phyloP scores from a whole-genome alignment of 2,329 filamentous ascomycete genomes.

The Aureobasidium zeae region DNA sequence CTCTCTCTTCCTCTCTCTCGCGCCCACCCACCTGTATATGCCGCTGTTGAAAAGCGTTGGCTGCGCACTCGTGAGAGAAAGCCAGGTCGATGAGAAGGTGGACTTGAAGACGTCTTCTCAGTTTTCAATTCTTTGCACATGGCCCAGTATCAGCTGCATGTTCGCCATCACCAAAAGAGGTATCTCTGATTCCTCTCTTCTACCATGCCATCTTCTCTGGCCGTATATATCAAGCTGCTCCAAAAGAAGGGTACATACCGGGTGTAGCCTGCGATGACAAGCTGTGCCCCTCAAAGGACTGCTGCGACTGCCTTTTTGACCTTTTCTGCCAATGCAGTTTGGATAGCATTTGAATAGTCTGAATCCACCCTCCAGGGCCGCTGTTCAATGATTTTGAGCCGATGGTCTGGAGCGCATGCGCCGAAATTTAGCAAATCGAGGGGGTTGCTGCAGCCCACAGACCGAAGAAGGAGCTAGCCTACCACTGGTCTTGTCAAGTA shows the following conservation, averaged over 20 bases:
- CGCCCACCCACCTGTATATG: background rate
- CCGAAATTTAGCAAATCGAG: constrained; percentile 15
- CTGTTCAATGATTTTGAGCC: constrained; percentile 7
- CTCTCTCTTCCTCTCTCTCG: too few relatives aligned
- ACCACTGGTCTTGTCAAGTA: background rate
- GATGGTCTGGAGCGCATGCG: constrained; percentile 15
- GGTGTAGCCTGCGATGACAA: constrained; percentile 11
- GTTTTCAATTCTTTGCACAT: constrained; percentile 3
- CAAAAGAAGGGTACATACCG: constrained; percentile 4
- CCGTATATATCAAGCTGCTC: constrained; percentile 1
- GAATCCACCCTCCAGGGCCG: constrained; percentile 11
- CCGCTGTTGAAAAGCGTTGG: constrained; percentile 10
- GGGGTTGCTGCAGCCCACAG: constrained; percentile 12
- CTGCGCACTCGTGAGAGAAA: constrained; percentile 14
- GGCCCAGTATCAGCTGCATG: background rate
- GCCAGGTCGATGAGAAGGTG: constrained; percentile 5
- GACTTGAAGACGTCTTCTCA: background rate
- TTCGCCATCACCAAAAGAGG: background rate
- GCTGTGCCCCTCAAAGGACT: constrained; percentile 11
- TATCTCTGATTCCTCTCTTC: background rate
- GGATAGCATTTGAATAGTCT: constrained; percentile 15
- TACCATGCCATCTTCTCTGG: background rate
- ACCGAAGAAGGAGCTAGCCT: constrained; percentile 8
- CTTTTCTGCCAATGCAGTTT: constrained; percentile 16
- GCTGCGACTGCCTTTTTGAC: constrained; percentile 11